Evolutionary conservation across 768 basidiomycete species (phyloP), one percentile per base, ranked within the genome.

Genomic region (Podaxis rugospora): DNA sequence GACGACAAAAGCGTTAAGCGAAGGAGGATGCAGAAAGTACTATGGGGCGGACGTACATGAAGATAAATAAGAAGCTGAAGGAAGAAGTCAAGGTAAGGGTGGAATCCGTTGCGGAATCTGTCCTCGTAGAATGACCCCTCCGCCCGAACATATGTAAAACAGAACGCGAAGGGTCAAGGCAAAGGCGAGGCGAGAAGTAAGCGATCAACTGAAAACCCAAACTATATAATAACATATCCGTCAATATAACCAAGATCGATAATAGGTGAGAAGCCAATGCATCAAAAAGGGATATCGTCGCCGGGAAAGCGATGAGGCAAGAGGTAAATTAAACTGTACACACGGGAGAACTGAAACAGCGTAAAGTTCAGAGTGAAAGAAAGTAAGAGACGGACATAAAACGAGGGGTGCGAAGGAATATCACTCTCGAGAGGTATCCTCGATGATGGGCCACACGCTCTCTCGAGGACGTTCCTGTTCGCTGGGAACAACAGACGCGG

Each of bases 371-470:
- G 54, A 21, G 11, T 49, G 42, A 28, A 44, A 32, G 25, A 28
- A 36, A 18, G 42, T 7, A 16, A 44, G 18, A 4, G 16, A 44
- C 10, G n/a, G 40, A 16, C 42, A 44, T 5, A 18, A 7, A 16
- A 18, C 14, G n/a, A 44, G 7, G n/a, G 42, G 4, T 0, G n/a
- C 16, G 4, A 23, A 21, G 18, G n/a, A 13, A 32, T 32, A 62
- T 69, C 52, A 68, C 37, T 70, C 71, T 63, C 70, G 68, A 60
- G 64, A 57, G 42, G 66, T 54, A 46, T 67, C 61, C 40, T 72
- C 72, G 55, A 69, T 65, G 37, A 73, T 59, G 35, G 74, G 71
- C 75, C 75, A 76, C 44, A 76, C 70, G 37, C 68, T 69, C 52
- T 62, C 64, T 55, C 68, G 64, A 51, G 50, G 35, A 16, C 65